Conservation (phyloP, 306 rosid species). For the Carpinus fangiana region DNA sequence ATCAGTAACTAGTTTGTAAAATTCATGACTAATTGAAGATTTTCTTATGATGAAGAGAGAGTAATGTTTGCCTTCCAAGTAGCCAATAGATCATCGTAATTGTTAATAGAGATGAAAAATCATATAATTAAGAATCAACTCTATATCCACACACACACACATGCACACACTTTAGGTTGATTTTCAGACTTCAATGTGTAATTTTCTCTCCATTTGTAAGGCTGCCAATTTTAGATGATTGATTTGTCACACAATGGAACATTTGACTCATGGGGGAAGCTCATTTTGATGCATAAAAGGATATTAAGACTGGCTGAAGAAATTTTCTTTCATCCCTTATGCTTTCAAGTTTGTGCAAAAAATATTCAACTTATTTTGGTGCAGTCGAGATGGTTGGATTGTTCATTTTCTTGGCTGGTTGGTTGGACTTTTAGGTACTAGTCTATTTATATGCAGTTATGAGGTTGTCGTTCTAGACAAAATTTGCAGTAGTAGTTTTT, state of each 20-base stretch:
- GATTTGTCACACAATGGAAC: neutral
- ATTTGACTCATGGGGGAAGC: neutral
- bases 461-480: neutral
- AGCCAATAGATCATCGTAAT: neutral
- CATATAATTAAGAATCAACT: neutral
- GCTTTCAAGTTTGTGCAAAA: neutral
- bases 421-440: conserved; percentile 1
- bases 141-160: neutral
- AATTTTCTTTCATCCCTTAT: neutral
- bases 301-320: neutral
- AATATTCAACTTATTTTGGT: neutral
- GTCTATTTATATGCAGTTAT: conserved; percentile 21
- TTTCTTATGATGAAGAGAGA: neutral
- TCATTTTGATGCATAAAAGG: neutral
- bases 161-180: neutral
- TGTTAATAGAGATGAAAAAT: neutral
- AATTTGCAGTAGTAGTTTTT: neutral
- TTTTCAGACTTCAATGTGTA: neutral
- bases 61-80: neutral
- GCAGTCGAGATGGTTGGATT: neutral
- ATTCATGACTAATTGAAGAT: neutral
- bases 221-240: neutral
- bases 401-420: conserved; percentile 1
- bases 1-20: conserved; percentile 13
- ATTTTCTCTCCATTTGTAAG: neutral